Conservation (phyloP, 495 filamentous ascomycete genomes). For the Halenospora varia region DNA sequence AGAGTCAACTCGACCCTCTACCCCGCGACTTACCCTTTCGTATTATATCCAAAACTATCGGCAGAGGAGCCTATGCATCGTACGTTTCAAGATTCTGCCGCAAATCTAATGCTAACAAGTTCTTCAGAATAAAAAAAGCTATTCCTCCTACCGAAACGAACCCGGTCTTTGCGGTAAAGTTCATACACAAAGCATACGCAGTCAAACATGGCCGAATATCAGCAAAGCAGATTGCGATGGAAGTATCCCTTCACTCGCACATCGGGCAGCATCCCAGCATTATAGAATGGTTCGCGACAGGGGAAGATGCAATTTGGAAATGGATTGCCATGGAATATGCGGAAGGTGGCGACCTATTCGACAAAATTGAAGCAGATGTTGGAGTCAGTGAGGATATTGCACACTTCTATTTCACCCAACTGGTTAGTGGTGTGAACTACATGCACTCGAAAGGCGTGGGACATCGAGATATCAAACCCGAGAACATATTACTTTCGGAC, state of each 20-base stretch:
- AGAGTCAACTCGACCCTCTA: constrained; percentile 86
- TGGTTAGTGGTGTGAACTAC: constrained; percentile 85
- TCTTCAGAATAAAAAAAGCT: constrained; percentile 85
- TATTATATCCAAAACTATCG: constrained; percentile 93
- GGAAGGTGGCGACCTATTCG: constrained; percentile 94
- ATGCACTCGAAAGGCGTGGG: constrained; percentile 92
- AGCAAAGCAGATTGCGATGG: constrained; percentile 80
- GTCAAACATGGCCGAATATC: constrained; percentile 82
- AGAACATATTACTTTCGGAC: constrained; percentile 79
- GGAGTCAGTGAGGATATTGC: constrained; percentile 90
- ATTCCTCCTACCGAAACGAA: constrained; percentile 60
- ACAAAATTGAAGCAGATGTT: constrained; percentile 97
- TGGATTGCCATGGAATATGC: constrained; percentile 99
- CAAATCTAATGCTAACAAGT: constrained; percentile 19
- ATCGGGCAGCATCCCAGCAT: constrained; percentile 89
- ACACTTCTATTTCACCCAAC: constrained; percentile 92
- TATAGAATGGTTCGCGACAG: constrained; percentile 83
- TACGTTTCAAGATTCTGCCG: constrained; percentile 41
- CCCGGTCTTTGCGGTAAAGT: constrained; percentile 93
- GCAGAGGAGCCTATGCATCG: constrained; percentile 96
- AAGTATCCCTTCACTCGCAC: constrained; percentile 82
- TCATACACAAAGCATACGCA: constrained; percentile 96
- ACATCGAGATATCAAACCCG: constrained; percentile 87
- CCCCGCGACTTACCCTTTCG: constrained; percentile 87
- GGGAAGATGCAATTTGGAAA: constrained; percentile 84